Base-by-base conservation (phyloP, 2,329 filamentous ascomycete genomes). In the Graphiopsis chlorocephala region DNA sequence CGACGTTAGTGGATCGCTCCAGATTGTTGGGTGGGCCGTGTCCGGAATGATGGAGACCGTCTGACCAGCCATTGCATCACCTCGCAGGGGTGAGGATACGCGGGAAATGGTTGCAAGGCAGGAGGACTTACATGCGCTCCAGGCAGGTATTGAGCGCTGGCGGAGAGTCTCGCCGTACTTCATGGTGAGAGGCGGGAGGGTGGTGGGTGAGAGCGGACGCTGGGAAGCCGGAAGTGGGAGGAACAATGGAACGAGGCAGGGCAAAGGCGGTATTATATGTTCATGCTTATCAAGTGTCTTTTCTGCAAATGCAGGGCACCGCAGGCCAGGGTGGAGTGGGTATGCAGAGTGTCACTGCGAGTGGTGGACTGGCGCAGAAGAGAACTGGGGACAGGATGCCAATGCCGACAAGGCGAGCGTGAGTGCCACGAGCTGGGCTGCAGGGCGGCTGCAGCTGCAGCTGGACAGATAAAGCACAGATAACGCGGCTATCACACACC, bases 91-190 rank as follows among this genome's bases (percentile, higher is more conserved):
- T 23, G 45, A 5, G 12, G 1, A 25, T 26, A n/a, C 14, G n/a
- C 31, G 14, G 25, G 15, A 31, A 35, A 2, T 28, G 12, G 11
- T n/a, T 23, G 31, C 14, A 6, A 15, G 20, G 31, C 14, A 6
- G 8, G 20, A 23, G 33, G 31, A 64, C 62, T 59, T 33, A 64
- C 62, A 65, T 47, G 63, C 63, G 72, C 86, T 90, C 91, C 91
- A 95, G 85, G 90, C 87, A 68, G 91, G 90, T 73, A 93, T 90
- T 55, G 90, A 93, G 76, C 90, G 85, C 78, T 86, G 84, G 75
- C 89, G 86, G 67, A 95, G 84, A 67, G 87, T 89, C 69, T 90
- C 83, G 68, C 90, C 89, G 84, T 90, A 92, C 83, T 92, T 92
- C 90, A 92, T 92, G 33, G 48, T 29, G 48, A 25, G 17, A 28